A percentile compares a stretch with the other conserved stretches of the same genome.
phyloP scores from a whole-genome alignment of 2,329 filamentous ascomycete genomes.

The Alternaria burnsii region DNA sequence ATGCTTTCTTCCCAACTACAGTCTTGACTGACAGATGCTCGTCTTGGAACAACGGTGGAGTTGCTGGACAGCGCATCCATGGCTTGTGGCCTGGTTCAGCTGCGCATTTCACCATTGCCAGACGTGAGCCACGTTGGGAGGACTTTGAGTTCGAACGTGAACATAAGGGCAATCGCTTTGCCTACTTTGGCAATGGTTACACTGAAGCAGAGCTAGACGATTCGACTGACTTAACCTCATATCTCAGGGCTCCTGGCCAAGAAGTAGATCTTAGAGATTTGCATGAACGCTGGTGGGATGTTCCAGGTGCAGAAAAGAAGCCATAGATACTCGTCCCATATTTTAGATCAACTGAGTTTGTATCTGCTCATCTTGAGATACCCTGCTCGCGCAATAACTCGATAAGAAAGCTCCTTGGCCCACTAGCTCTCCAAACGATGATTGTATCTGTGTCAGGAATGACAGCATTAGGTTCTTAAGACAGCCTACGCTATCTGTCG shows the following conservation, averaged over 20 bases:
- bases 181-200: conserved; percentile 74
- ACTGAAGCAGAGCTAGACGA: conserved; percentile 66
- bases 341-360: neutral
- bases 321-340: neutral
- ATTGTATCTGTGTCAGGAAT: neutral
- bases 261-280: conserved; percentile 68
- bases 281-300: conserved; percentile 71
- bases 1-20: conserved; percentile 59
- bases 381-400: neutral
- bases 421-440: neutral
- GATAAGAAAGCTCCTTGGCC: neutral
- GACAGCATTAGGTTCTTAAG: neutral
- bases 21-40: conserved; percentile 69
- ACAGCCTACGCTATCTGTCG: neutral
- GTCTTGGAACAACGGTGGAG: conserved; percentile 74
- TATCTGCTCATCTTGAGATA: neutral
- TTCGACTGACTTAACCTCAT: conserved; percentile 68
- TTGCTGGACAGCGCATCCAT: conserved; percentile 69
- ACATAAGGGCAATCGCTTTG: conserved; percentile 61
- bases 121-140: conserved; percentile 66
- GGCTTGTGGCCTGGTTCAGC: conserved; percentile 76
- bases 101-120: conserved; percentile 66
- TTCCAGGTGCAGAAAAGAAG: conserved; percentile 37
- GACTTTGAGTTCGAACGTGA: conserved; percentile 65
- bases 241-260: conserved; percentile 63